phyloP scores from a whole-genome alignment of 805 yeast genomes.

The Metschnikowia shivogae region DNA sequence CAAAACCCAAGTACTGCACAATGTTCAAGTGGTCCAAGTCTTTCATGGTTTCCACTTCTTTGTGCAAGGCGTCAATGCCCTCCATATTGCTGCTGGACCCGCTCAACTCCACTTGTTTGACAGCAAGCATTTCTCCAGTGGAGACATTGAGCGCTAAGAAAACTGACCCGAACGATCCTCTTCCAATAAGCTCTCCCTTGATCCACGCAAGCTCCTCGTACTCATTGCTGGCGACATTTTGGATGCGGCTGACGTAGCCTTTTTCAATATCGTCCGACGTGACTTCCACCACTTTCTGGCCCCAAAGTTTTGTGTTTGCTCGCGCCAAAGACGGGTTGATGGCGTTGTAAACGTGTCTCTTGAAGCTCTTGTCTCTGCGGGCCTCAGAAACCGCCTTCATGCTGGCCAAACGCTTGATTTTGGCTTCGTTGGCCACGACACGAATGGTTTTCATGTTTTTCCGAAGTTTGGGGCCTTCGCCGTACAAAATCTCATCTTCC shows the following conservation, averaged over 20 bases:
- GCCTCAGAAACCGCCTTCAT: slow-evolving; percentile 15
- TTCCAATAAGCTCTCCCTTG: slow-evolving; percentile 93
- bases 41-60: slow-evolving; percentile 91
- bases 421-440: slow-evolving; percentile 88
- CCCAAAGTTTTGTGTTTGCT: slow-evolving; percentile 94
- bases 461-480: slow-evolving; percentile 40
- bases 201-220: slow-evolving; percentile 94
- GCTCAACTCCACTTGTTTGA: slow-evolving; percentile 77
- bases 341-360: slow-evolving; percentile 1
- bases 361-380: slow-evolving; percentile 2
- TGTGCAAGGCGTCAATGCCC: slow-evolving; percentile 75
- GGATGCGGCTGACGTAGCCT: slow-evolving; percentile 62
- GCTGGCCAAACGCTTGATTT: slow-evolving; percentile 32
- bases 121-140: slow-evolving; percentile 98
- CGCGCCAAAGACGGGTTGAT: slow-evolving; percentile 46
- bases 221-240: slow-evolving; percentile 57
- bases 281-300: slow-evolving; percentile 86
- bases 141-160: slow-evolving; percentile 89
- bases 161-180: slow-evolving; percentile 95
- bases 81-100: slow-evolving; percentile 37
- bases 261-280: slow-evolving; percentile 63
- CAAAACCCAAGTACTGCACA: slow-evolving; percentile 95
- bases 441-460: slow-evolving; percentile 87
- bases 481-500: slow-evolving; percentile 35
- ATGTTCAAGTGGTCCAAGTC: slow-evolving; percentile 91